These are phyloP conservation scores for Coniophora puteana DNA, from an alignment of 1,284 basidiomycete species.

Conservation along the genomic window DNA sequence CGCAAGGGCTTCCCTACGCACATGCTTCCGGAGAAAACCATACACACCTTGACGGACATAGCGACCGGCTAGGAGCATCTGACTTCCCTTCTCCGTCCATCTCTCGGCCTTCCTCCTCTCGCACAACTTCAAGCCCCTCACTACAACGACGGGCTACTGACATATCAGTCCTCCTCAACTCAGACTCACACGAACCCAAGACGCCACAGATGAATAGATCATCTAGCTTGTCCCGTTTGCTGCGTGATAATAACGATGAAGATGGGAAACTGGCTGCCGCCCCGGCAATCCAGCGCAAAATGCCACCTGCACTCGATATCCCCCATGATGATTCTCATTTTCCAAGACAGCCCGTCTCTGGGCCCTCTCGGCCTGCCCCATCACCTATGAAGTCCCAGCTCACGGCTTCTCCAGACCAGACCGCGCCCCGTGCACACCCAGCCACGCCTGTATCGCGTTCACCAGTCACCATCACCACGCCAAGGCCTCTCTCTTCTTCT, in stretches of 20 bases:
- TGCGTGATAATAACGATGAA: constrained; percentile 34
- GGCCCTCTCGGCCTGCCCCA: constrained; percentile 27
- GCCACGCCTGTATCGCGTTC: constrained; percentile 24
- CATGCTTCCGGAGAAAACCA: constrained; percentile 18
- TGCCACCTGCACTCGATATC: constrained; percentile 30
- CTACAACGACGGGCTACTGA: constrained; percentile 60
- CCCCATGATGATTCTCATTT: constrained; percentile 22
- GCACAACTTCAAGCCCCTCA: constrained; percentile 40
- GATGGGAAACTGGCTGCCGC: constrained; percentile 38
- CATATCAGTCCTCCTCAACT: constrained; percentile 67
- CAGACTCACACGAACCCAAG: constrained; percentile 41
- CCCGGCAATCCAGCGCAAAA: constrained; percentile 36
- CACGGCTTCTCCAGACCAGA: too few species aligned
- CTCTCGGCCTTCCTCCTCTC: constrained; percentile 29
- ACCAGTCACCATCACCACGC: constrained; percentile 22
- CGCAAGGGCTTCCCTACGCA: constrained; percentile 22
- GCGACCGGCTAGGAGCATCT: too few species aligned
- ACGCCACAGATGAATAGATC: constrained; percentile 37
- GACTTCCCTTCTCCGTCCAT: constrained; percentile 31
- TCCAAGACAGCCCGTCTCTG: constrained; percentile 21
- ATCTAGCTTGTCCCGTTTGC: constrained; percentile 48
- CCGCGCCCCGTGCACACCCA: constrained; percentile 20
- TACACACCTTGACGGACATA: constrained; percentile 22
- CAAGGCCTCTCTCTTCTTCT: constrained; percentile 26
- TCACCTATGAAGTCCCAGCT: constrained; percentile 10